Conservation (phyloP, 1,139 yeast species). For the Arxiozyma bovina region DNA sequence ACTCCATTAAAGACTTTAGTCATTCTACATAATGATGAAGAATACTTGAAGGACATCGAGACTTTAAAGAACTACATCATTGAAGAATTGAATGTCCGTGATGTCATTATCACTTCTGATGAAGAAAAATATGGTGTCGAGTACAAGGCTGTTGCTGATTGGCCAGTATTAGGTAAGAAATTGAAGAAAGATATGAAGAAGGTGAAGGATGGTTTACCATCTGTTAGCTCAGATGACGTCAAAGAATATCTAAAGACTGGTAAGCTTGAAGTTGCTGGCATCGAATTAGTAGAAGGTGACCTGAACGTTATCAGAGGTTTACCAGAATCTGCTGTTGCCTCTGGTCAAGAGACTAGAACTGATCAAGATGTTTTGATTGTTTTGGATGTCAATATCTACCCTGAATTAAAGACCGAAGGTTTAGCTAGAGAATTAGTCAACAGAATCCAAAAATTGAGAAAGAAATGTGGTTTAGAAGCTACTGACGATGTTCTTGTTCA, state of each 20-base stretch:
- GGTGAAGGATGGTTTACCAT: slow-evolving; percentile 89
- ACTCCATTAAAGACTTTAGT: slow-evolving; percentile 87
- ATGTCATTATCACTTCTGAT: slow-evolving; percentile 77
- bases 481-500: slow-evolving; percentile 92
- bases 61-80: slow-evolving; percentile 68
- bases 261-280: slow-evolving; percentile 77
- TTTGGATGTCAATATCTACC: slow-evolving; percentile 78
- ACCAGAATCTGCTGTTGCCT: slow-evolving; percentile 51
- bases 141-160: slow-evolving; percentile 92
- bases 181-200: slow-evolving; percentile 87
- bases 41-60: slow-evolving; percentile 68
- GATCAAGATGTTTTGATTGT: slow-evolving; percentile 83
- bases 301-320: slow-evolving; percentile 84
- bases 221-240: slow-evolving; percentile 71
- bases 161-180: slow-evolving; percentile 98
- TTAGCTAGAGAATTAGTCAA: slow-evolving; percentile 91
- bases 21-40: slow-evolving; percentile 70
- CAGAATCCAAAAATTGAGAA: slow-evolving; percentile 95
- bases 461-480: slow-evolving; percentile 89
- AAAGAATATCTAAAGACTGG: slow-evolving; percentile 67
- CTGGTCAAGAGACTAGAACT: slow-evolving; percentile 78
- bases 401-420: slow-evolving; percentile 88
- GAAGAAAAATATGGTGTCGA: slow-evolving; percentile 88
- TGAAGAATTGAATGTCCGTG: slow-evolving; percentile 91
- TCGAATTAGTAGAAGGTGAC: slow-evolving; percentile 78